A percentile compares a stretch with the other conserved stretches of the same genome.
These are phyloP conservation scores for Phytopythium boreale DNA, from an alignment of 352 stramenopile species.

Conservation along the genomic window DNA sequence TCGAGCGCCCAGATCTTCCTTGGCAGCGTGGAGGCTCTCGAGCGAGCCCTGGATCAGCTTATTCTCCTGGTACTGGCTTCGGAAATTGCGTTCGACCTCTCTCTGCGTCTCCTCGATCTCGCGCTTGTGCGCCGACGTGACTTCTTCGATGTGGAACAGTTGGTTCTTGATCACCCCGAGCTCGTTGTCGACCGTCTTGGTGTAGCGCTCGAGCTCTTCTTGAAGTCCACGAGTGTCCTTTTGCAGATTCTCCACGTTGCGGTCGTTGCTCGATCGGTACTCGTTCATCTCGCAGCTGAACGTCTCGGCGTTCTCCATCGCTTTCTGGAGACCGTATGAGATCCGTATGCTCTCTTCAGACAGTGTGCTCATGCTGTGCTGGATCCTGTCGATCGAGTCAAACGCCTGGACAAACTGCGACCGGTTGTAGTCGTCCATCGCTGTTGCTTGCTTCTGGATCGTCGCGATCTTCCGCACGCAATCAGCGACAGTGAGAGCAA, in stretches of 20 bases:
- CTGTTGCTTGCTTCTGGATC: constrained; percentile 52
- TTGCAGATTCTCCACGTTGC: constrained; percentile 32
- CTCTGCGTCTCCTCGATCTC: constrained; percentile 60
- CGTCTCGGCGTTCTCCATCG: constrained; percentile 40
- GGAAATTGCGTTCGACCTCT: constrained; percentile 56
- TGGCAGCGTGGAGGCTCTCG: constrained; percentile 35
- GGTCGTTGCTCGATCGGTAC: constrained; percentile 43
- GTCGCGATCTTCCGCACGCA: constrained; percentile 53
- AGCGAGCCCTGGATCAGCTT: constrained; percentile 36
- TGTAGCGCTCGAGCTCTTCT: constrained; percentile 44
- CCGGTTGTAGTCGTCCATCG: constrained; percentile 53
- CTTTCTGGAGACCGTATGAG: constrained; percentile 62
- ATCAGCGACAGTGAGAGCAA: constrained; percentile 46
- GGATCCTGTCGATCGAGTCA: constrained; percentile 61
- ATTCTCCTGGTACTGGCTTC: constrained; percentile 56
- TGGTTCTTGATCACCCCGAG: constrained; percentile 65
- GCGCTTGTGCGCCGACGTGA: constrained; percentile 47
- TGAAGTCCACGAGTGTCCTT: constrained; percentile 37
- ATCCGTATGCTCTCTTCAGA: constrained; percentile 74
- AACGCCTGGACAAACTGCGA: constrained; percentile 62
- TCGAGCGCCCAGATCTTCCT: constrained; percentile 45
- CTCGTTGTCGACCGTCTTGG: constrained; percentile 58
- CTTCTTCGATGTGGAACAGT: constrained; percentile 72
- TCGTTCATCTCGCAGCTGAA: constrained; percentile 45
- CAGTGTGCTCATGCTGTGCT: constrained; percentile 59